A percentile compares a stretch with the other conserved stretches of the same genome.
These are phyloP conservation scores for Phytophthora crassamura DNA, from an alignment of 352 stramenopile species.

Conservation along the genomic window DNA sequence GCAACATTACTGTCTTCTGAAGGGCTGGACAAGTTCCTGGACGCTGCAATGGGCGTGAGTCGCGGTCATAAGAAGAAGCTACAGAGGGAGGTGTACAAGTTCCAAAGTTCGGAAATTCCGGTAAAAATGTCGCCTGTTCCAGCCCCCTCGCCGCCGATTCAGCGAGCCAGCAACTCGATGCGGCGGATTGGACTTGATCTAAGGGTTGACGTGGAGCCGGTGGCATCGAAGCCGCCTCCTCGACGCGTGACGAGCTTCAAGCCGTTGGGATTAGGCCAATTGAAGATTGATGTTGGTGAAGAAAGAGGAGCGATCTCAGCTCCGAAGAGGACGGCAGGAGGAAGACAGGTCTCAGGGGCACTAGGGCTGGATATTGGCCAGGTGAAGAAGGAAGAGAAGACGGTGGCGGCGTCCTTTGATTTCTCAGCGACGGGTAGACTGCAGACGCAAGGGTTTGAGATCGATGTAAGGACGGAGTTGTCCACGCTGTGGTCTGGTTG, in stretches of 20 bases:
- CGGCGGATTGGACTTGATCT: constrained; percentile 60
- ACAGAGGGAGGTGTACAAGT: constrained; percentile 76
- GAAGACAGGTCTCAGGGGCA: constrained; percentile 47
- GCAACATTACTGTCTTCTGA: constrained; percentile 45
- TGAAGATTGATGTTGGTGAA: constrained; percentile 61
- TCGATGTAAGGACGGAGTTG: constrained; percentile 58
- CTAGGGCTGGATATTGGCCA: constrained; percentile 74
- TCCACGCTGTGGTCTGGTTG: not conserved
- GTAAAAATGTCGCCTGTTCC: constrained; percentile 7
- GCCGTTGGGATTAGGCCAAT: constrained; percentile 39
- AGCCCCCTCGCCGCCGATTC: constrained; percentile 14
- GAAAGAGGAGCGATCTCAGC: constrained; percentile 13
- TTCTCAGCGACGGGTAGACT: constrained; percentile 78
- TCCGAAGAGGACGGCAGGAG: constrained; percentile 22
- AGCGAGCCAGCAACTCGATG: constrained; percentile 33
- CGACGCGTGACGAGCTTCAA: constrained; percentile 33
- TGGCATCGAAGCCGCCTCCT: constrained; percentile 1
- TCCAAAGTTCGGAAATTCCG: constrained; percentile 35
- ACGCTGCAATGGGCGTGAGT: constrained; percentile 53
- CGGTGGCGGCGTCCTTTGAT: constrained; percentile 77
- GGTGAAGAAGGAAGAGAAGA: constrained; percentile 66
- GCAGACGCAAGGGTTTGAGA: constrained; percentile 88
- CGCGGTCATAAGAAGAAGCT: constrained; percentile 84
- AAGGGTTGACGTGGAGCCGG: constrained; percentile 55
- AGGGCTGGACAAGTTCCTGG: constrained; percentile 63